These are phyloP conservation scores for Pleurotus sapidus DNA, from an alignment of 768 basidiomycete genomes.

Conservation along the genomic window DNA sequence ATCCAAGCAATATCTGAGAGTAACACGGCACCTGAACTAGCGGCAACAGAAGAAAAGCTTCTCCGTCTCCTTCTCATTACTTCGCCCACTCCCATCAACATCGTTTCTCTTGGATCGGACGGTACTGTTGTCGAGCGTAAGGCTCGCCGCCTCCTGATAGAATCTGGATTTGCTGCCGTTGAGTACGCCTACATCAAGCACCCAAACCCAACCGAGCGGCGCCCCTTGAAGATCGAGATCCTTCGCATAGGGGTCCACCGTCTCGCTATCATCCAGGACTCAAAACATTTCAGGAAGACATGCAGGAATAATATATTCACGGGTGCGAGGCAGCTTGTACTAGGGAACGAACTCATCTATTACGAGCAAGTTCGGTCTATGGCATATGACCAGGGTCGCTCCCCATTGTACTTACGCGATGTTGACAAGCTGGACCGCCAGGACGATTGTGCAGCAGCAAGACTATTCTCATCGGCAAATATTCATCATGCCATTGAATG, in stretches of 20 bases:
- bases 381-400: slow-evolving; percentile 3
- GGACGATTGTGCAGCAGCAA: slow-evolving; percentile 32
- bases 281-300: slow-evolving; percentile 33
- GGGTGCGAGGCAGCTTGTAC: slow-evolving; percentile 22
- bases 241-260: not conserved
- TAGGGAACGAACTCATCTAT: slow-evolving; percentile 17
- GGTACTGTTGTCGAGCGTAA: no score
- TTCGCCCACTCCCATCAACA: no score
- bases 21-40: no score
- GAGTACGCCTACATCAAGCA: no score
- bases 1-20: no score
- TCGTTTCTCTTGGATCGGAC: no score
- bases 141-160: no score
- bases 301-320: slow-evolving; percentile 30
- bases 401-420: slow-evolving; percentile 26
- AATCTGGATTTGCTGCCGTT: no score
- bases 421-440: slow-evolving; percentile 30
- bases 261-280: slow-evolving; percentile 29
- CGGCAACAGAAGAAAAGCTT: no score
- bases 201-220: no score
- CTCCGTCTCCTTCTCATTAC: no score
- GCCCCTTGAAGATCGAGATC: not conserved
- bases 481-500: slow-evolving; percentile 16
- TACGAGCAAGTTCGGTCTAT: slow-evolving; percentile 19
- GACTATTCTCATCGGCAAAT: slow-evolving; percentile 25